These are phyloP conservation scores for Capronia americana DNA, from an alignment of 2,329 filamentous ascomycete genomes.

Conservation along the genomic window DNA sequence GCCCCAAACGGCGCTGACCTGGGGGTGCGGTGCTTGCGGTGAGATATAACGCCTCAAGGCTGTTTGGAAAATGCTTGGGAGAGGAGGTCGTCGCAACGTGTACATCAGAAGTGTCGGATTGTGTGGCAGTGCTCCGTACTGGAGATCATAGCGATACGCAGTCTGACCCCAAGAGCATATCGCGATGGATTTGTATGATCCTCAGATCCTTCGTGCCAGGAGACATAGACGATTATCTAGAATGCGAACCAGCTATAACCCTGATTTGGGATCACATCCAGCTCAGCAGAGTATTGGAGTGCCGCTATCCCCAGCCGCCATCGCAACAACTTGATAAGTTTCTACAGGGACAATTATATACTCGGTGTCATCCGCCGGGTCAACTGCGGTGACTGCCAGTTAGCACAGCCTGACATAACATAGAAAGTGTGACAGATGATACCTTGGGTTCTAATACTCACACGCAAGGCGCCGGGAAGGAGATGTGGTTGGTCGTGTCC, in stretches of 20 bases:
- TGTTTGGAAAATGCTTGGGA: background rate
- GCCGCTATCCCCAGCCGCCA: background rate
- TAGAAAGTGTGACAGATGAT: too few relatives aligned
- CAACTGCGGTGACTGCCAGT: too few relatives aligned
- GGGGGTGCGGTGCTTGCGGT: background rate
- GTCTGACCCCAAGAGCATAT: background rate
- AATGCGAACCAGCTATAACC: background rate
- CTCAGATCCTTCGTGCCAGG: background rate
- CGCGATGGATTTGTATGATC: background rate
- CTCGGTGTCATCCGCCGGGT: too few relatives aligned
- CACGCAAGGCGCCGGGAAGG: too few relatives aligned
- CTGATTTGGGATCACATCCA: background rate
- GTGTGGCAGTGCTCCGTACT: background rate
- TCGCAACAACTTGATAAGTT: background rate
- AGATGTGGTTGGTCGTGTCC: too few relatives aligned
- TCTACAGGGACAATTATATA: background rate
- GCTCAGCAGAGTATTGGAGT: background rate
- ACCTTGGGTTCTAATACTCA: too few relatives aligned
- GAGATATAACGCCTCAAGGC: background rate
- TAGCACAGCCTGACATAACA: too few relatives aligned
- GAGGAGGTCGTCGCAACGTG: background rate
- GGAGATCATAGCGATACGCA: background rate
- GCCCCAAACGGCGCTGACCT: background rate
- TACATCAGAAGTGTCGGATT: background rate
- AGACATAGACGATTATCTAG: background rate